Conservation (phyloP, 345 rosid species). For the Pistacia vera region DNA sequence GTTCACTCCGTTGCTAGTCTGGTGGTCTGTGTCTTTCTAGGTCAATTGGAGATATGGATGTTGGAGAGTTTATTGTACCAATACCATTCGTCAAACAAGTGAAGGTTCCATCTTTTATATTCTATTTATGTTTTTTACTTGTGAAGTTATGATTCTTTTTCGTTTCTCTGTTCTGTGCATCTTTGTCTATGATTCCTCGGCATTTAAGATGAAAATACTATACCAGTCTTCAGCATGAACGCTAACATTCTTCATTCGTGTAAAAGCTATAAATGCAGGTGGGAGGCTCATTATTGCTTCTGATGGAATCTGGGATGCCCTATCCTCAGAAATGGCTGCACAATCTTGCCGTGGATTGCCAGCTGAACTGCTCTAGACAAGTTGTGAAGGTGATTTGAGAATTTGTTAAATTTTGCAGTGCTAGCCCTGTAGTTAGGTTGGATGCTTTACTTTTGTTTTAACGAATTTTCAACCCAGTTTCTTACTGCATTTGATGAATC, state of each 20-base stretch:
- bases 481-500: not conserved
- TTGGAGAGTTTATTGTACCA: slow-evolving; percentile 92
- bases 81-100: slow-evolving; percentile 93
- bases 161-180: not conserved
- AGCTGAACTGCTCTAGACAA: slow-evolving; percentile 84
- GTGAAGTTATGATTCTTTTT: slow-evolving; percentile 1
- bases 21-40: slow-evolving; percentile 94
- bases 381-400: slow-evolving; percentile 73
- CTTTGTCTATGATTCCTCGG: not conserved
- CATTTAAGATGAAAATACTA: slow-evolving; percentile 7
- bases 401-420: not conserved
- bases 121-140: slow-evolving; percentile 1
- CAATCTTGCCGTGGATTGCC: slow-evolving; percentile 79
- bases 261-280: slow-evolving; percentile 69
- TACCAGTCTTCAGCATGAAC: not conserved
- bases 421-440: slow-evolving; percentile 1
- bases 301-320: slow-evolving; percentile 94
- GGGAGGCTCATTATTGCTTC: slow-evolving; percentile 94
- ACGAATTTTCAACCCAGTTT: not conserved
- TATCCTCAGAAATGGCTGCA: slow-evolving; percentile 76
- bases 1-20: slow-evolving; percentile 94
- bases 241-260: slow-evolving; percentile 23
- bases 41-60: slow-evolving; percentile 95
- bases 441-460: not conserved
- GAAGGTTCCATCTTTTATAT: slow-evolving; percentile 42